Percentiles rank a stretch among this genome's conserved stretches.
Evolutionary conservation across 2,329 filamentous ascomycete species (phyloP).

Genomic region (Aspergillus sp.): DNA sequence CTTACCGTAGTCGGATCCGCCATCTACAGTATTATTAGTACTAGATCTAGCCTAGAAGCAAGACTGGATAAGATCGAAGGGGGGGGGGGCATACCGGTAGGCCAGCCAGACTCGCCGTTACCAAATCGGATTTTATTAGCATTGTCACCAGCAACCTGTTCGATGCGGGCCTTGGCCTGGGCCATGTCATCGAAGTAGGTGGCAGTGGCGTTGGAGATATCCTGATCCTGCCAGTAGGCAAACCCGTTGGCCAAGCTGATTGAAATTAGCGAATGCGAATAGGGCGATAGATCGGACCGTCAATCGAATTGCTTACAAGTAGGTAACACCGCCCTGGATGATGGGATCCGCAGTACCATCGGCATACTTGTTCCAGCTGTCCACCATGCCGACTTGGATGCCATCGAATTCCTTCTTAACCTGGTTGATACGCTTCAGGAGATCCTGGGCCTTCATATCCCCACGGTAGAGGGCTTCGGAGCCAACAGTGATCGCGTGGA

Average conservation of each 20-base stretch:
- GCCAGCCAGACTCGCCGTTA: conserved; percentile 70
- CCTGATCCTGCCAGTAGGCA: conserved; percentile 69
- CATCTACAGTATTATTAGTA: conserved; percentile 28
- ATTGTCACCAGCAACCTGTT: conserved; percentile 55
- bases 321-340: conserved; percentile 59
- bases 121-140: conserved; percentile 61
- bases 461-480: conserved; percentile 70
- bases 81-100: conserved; percentile 45
- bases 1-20: conserved; percentile 60
- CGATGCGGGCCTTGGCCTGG: conserved; percentile 63
- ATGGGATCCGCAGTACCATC: conserved; percentile 67
- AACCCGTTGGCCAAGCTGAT: conserved; percentile 65
- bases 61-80: not conserved
- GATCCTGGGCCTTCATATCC: conserved; percentile 61
- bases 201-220: conserved; percentile 56
- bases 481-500: conserved; percentile 69
- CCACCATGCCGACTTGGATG: conserved; percentile 65
- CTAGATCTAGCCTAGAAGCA: not conserved
- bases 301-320: conserved; percentile 47
- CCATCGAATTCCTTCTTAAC: conserved; percentile 57
- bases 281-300: not conserved
- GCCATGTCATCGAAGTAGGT: conserved; percentile 68
- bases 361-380: conserved; percentile 71
- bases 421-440: conserved; percentile 62
- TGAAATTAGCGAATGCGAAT: not conserved